Evolutionary conservation across 2,329 filamentous ascomycete species (phyloP), one percentile per base, ranked within the genome.

Genomic region (Colletotrichum chlorophyti): DNA sequence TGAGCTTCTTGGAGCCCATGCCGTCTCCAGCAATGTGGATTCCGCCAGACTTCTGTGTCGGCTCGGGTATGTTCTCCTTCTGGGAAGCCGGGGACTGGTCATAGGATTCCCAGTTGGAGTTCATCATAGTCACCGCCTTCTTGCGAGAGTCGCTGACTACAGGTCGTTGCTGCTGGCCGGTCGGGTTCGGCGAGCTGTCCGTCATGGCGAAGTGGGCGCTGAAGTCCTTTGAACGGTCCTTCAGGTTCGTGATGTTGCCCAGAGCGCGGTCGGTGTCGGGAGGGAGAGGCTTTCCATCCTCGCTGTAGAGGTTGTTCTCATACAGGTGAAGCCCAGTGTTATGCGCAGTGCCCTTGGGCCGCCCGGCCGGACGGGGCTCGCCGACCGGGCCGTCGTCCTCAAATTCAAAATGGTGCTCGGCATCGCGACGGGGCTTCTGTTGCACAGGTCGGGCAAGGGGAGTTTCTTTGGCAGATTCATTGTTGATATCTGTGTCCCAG

Each of bases 341-440:
- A 55, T 87, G 82, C 32, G 75, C 80, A n/a, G 79, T 74, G 40
- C 84, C 85, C 53, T 79, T 81, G 49, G 79, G 80, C 46, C 79
- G 77, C 45, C 73, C 74, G 47, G 74, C 69, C 43, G 73, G 68
- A 48, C 79, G 79, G 38, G 77, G 75, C 52, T 82, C 78, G 7
- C 77, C 80, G 14, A 79, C 76, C 46, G 84, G 83, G 45, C 85
- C 87, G 53, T 93, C 88, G 69, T 98, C 93, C 51, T 85, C 80
- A 67, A 97, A 84, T 61, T 95, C 87, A 69, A 97, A 97, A 73
- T 98, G 92, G 1, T 87, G 77, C 69, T 93, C 87, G 15, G 90
- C 88, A 66, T 96, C 91, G 37, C 87, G 91, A 59, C 94, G 91
- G 32, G 90, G 82, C 70, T 90, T 82, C 77, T 32, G 85, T 80